These are phyloP conservation scores for Pulchroboletus neoregius DNA, from an alignment of 1,284 basidiomycete genomes.

Conservation along the genomic window DNA sequence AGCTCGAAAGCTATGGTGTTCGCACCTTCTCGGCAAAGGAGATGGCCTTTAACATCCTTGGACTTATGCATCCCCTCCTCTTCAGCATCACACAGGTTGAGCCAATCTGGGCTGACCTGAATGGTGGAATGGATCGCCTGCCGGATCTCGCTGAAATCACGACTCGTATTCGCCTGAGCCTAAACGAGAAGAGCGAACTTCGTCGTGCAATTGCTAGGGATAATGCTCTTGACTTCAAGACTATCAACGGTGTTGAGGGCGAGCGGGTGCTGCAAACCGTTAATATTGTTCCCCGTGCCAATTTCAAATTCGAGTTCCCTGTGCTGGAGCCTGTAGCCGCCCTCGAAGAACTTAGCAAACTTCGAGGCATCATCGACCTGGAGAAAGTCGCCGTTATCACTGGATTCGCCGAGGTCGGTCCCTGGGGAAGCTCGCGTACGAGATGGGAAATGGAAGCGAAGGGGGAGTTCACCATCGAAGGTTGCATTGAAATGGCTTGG, in stretches of 20 bases:
- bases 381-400: conserved; percentile 96
- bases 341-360: conserved; percentile 68
- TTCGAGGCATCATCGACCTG: conserved; percentile 87
- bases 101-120: conserved; percentile 97
- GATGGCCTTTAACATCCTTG: conserved; percentile 99
- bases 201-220: conserved; percentile 92
- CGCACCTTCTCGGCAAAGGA: conserved; percentile 99
- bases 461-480: conserved; percentile 93
- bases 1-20: conserved; percentile 90
- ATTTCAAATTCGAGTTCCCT: conserved; percentile 96
- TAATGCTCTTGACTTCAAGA: conserved; percentile 93
- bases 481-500: conserved; percentile 99
- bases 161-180: conserved; percentile 75
- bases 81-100: conserved; percentile 99
- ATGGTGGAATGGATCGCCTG: conserved; percentile 95
- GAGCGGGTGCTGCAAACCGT: conserved; percentile 93
- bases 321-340: conserved; percentile 63
- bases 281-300: conserved; percentile 91
- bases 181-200: conserved; percentile 81
- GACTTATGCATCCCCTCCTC: conserved; percentile 97
- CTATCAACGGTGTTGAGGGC: conserved; percentile 86
- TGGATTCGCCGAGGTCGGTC: conserved; percentile 97
- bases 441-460: conserved; percentile 99
- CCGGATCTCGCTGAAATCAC: conserved; percentile 94
- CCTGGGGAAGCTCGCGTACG: conserved; percentile 98